These are phyloP conservation scores for Colletotrichum sp. DNA, from an alignment of 2,329 filamentous ascomycete species.

Conservation along the genomic window DNA sequence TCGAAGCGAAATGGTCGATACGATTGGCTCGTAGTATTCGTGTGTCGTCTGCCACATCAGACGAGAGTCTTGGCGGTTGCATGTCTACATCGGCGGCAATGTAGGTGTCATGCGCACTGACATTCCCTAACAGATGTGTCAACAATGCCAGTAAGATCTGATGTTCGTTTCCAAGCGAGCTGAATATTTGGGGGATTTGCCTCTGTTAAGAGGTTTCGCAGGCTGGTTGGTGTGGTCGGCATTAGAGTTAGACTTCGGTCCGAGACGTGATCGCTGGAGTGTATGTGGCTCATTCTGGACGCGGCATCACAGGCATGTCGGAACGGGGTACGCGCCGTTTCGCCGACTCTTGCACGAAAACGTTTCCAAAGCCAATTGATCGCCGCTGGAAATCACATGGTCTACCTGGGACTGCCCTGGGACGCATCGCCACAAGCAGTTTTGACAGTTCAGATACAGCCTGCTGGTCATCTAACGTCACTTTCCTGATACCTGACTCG, in stretches of 20 bases:
- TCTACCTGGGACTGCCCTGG: background rate
- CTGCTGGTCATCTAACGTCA: background rate
- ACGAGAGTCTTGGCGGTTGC: background rate
- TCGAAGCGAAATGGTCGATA: background rate
- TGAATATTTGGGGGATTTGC: background rate
- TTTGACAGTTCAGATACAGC: background rate
- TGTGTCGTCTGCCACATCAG: background rate
- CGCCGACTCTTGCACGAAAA: background rate
- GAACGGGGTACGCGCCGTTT: background rate
- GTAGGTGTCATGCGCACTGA: background rate
- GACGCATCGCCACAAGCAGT: background rate
- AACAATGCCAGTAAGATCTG: background rate
- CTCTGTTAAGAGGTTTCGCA: background rate
- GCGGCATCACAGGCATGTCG: background rate
- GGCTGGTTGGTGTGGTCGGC: background rate
- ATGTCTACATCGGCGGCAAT: background rate
- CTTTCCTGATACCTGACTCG: background rate
- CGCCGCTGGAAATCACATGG: background rate
- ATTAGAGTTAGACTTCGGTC: conserved; percentile 7
- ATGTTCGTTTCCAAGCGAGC: background rate
- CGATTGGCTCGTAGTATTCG: background rate
- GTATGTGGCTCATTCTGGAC: background rate
- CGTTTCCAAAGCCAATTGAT: background rate
- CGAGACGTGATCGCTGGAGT: background rate
- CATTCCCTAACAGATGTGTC: background rate